Conservation (phyloP, 2,329 filamentous ascomycete species). For the Fusarium praegraminearum region DNA sequence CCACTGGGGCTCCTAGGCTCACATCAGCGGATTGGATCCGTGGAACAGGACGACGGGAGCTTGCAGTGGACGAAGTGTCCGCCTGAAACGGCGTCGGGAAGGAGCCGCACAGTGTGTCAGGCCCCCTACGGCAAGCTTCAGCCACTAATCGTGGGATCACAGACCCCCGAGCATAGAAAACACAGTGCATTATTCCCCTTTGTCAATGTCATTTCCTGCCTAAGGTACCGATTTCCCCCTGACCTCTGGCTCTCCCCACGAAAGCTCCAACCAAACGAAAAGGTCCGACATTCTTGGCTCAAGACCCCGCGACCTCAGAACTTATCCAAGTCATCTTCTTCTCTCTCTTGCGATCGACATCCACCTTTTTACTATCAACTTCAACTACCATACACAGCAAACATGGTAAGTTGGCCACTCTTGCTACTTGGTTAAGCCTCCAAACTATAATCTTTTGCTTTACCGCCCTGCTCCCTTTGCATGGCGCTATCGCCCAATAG, state of each 20-base stretch:
- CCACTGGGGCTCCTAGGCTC: slow-evolving; percentile 10
- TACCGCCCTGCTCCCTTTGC: slow-evolving; percentile 15
- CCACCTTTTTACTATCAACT: slow-evolving; percentile 33
- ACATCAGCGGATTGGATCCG: background rate
- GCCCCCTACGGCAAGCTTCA: background rate
- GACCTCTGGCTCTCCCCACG: slow-evolving; percentile 43
- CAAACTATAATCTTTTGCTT: slow-evolving; percentile 11
- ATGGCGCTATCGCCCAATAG: slow-evolving; percentile 29
- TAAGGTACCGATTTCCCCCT: slow-evolving; percentile 43
- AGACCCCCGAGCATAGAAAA: background rate
- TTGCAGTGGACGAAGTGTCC: slow-evolving; percentile 12
- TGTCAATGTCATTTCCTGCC: slow-evolving; percentile 33
- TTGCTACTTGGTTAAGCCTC: slow-evolving; percentile 10
- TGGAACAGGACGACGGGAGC: slow-evolving; percentile 12
- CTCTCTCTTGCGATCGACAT: slow-evolving; percentile 45
- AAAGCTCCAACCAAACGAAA: slow-evolving; percentile 49
- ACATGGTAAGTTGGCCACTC: slow-evolving; percentile 48
- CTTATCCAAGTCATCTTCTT: slow-evolving; percentile 49
- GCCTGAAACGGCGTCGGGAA: slow-evolving; percentile 18
- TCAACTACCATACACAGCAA: slow-evolving; percentile 40
- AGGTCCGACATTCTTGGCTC: slow-evolving; percentile 48
- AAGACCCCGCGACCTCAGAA: slow-evolving; percentile 49
- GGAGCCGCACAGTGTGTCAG: slow-evolving; percentile 40
- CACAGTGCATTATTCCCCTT: slow-evolving; percentile 29
- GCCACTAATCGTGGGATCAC: background rate